A percentile compares a stretch with the other conserved stretches of the same genome.
These are phyloP conservation scores for Tulasnella sp. DNA, from an alignment of 768 basidiomycete species.

Conservation along the genomic window DNA sequence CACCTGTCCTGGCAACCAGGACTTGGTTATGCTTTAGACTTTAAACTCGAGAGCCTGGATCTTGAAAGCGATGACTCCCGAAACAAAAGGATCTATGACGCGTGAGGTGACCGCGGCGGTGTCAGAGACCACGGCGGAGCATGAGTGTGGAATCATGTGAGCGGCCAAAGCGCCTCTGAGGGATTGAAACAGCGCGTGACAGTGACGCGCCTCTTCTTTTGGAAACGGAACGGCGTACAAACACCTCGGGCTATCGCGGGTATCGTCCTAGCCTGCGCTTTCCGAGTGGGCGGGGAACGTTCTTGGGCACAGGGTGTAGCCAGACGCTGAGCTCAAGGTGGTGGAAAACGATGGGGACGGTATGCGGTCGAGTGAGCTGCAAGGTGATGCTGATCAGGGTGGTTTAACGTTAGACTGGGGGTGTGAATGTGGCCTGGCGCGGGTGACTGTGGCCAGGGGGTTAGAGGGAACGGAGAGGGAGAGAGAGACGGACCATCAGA, in stretches of 20 bases:
- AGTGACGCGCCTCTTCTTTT: neutral
- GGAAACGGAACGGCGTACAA: neutral
- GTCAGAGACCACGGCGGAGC: neutral
- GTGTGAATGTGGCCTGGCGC: neutral
- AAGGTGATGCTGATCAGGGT: neutral
- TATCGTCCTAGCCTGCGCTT: neutral
- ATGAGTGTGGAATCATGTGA: neutral
- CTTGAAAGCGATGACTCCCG: neutral
- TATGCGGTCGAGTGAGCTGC: neutral
- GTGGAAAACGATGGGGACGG: neutral
- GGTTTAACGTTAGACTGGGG: neutral
- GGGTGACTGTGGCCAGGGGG: neutral
- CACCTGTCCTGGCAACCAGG: neutral
- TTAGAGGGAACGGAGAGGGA: neutral
- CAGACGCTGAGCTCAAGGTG: neutral
- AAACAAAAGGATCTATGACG: neutral
- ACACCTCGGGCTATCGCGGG: neutral
- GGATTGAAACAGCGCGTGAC: neutral
- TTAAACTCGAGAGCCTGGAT: neutral
- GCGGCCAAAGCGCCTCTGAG: neutral
- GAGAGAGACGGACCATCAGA: neutral
- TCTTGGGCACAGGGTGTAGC: neutral
- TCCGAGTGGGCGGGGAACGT: neutral
- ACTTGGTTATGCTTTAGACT: neutral
- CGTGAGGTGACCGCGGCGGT: neutral